Conservation (phyloP, 73 alveolate genomes). For the Blepharisma japonicum region DNA sequence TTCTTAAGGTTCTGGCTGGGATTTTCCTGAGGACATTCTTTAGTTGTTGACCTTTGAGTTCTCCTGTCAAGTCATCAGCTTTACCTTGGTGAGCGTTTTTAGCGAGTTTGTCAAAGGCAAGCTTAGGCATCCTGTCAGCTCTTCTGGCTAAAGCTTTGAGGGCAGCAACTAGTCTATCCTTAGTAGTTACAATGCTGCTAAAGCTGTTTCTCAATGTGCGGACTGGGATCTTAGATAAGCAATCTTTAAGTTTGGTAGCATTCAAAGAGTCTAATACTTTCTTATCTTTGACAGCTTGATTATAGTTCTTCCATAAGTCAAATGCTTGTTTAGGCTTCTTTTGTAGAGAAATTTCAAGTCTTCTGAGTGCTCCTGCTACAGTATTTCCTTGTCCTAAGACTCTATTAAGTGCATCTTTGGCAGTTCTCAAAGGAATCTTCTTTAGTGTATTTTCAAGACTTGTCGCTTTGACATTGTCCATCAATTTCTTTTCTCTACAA, state of each 20-base stretch:
- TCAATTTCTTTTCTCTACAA: neutral
- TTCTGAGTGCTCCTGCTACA: neutral
- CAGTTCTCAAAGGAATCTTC: neutral
- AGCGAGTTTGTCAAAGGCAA: neutral
- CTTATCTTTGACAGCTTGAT: neutral
- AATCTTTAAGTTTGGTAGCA: neutral
- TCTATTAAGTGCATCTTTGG: neutral
- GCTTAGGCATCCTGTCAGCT: neutral
- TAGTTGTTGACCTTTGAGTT: slow-evolving; percentile 1
- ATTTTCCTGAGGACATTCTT: neutral
- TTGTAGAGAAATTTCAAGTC: neutral
- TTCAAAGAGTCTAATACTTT: slow-evolving; percentile 7
- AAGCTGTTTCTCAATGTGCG: slow-evolving; percentile 10
- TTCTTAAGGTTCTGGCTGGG: slow-evolving; percentile 4
- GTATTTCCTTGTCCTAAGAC: slow-evolving; percentile 7
- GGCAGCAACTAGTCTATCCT: neutral
- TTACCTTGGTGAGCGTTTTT: neutral
- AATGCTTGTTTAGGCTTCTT: neutral
- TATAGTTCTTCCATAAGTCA: neutral
- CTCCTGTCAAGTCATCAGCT: neutral
- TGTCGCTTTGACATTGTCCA: neutral
- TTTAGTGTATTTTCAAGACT: neutral
- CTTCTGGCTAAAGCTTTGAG: neutral
- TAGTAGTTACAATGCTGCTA: neutral
- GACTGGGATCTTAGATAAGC: neutral